Conservation (phyloP, 257 asterid species). For the Solanum arcanum region DNA sequence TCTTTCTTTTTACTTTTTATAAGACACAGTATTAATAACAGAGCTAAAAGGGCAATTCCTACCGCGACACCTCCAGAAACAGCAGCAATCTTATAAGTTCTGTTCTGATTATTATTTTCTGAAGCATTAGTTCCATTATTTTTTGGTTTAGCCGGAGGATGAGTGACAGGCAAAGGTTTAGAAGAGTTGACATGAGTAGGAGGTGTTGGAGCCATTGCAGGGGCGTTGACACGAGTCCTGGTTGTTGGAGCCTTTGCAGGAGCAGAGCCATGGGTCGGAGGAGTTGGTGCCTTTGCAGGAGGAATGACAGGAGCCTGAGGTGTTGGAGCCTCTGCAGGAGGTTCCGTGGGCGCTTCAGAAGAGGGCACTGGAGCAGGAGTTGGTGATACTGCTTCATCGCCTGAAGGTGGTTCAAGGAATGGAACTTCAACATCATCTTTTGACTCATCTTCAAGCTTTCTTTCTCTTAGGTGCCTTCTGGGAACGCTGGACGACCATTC, state of each 20-base stretch:
- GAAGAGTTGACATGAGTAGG: not conserved
- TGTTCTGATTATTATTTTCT: not conserved
- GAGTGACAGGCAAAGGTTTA: not conserved
- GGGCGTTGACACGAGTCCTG: not conserved
- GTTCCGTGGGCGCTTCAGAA: not conserved
- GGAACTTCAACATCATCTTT: not conserved
- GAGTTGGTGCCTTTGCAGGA: not conserved
- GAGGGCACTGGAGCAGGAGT: conserved; percentile 10
- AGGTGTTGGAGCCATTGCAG: not conserved
- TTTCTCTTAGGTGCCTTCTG: conserved; percentile 48
- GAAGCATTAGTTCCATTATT: conserved; percentile 1
- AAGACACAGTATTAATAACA: conserved; percentile 26
- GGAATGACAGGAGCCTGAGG: not conserved
- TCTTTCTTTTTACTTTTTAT: conserved; percentile 16
- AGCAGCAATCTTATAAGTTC: conserved; percentile 21
- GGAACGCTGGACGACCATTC: conserved; percentile 32
- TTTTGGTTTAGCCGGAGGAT: not conserved
- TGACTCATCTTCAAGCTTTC: not conserved
- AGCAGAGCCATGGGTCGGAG: not conserved
- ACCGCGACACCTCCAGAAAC: conserved; percentile 26
- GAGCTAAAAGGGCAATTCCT: conserved; percentile 32
- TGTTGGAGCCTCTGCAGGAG: conserved; percentile 11
- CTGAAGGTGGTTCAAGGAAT: conserved; percentile 6
- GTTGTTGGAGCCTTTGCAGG: not conserved
- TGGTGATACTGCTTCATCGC: conserved; percentile 10